phyloP scores from a whole-genome alignment of 2,329 filamentous ascomycete genomes.

The Achaetomium macrosporum region DNA sequence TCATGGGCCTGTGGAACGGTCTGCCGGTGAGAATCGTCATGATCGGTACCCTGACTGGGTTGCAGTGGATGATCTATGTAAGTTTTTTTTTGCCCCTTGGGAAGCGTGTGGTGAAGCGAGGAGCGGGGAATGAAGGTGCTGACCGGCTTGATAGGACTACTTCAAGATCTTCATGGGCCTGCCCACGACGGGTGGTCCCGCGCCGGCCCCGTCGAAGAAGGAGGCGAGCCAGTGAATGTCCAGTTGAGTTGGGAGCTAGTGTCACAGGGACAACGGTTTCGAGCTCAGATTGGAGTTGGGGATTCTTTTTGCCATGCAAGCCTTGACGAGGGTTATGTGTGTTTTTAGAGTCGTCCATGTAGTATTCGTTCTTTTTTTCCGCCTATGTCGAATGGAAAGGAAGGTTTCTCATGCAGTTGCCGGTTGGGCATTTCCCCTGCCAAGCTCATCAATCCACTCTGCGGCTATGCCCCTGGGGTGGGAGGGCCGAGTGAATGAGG shows the following conservation, averaged over 20 bases:
- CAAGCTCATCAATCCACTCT: too few relatives aligned
- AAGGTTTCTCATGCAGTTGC: too few relatives aligned
- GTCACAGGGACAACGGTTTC: too few relatives aligned
- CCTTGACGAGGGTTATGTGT: background rate
- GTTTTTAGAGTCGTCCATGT: background rate
- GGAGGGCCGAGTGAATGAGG: too few relatives aligned
- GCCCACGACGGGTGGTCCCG: slow-evolving; percentile 68
- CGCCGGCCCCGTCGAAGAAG: slow-evolving; percentile 47
- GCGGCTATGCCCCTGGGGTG: too few relatives aligned
- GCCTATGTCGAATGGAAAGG: too few relatives aligned
- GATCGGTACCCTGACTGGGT: slow-evolving; percentile 74
- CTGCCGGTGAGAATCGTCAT: slow-evolving; percentile 81
- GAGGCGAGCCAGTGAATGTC: slow-evolving; percentile 24
- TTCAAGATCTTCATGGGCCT: slow-evolving; percentile 89
- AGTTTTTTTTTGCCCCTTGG: slow-evolving; percentile 27
- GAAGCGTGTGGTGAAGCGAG: background rate
- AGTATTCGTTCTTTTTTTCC: background rate
- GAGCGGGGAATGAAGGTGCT: slow-evolving; percentile 10
- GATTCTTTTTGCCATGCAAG: background rate
- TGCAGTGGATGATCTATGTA: slow-evolving; percentile 92
- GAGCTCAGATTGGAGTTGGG: too few relatives aligned
- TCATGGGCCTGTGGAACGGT: slow-evolving; percentile 86
- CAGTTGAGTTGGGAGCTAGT: too few relatives aligned
- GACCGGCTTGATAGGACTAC: slow-evolving; percentile 53
- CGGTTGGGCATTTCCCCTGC: too few relatives aligned